Evolutionary conservation across 2,329 filamentous ascomycete species (phyloP), one percentile per base, ranked within the genome.

Genomic region (Alternaria sp.): DNA sequence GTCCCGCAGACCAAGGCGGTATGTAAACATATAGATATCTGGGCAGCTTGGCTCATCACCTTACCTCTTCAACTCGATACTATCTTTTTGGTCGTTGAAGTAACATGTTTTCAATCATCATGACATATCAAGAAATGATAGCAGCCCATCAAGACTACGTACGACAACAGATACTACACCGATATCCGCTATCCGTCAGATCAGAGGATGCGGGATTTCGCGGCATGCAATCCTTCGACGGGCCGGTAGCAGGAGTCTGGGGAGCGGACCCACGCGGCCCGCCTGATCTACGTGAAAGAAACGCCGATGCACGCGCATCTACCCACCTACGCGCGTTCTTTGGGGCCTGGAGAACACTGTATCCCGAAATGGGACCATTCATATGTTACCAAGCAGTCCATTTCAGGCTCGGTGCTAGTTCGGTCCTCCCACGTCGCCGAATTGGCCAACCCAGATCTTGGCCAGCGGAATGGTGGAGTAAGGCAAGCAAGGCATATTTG

Each of bases 1-100:
- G 5, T 40, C n/a, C n/a, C 15, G 36, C 36, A 11, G 6, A 40
- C 36, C 0, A 17, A 17, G 36, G 36, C 15, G 15, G 15, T 40
- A 40, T 11, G 32, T 1, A 36, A 36, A 0, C 0, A 1, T 36
- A 1, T 36, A 36, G 15, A 36, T 1, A 1, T n/a, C 15, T 36
- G 32, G 0, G 32, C 32, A 36, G 7, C 32, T 36, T n/a, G 8
- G 15, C 32, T 36, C 32, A 9, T 36, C 32, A 8, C 1, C 13
- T 36, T 36, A 8, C 13, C 6, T 6, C 30, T 15, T 36, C 1
- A 4, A 36, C 30, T 36, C 1, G 30, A 36, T n/a, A 36, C 32
- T 1, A 36, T 36, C 15, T 36, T 2, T 1, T 1, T n/a, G 15
- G 32, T 36, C 15, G 32, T 36, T n/a, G 32, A 36, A n/a, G 32